These are phyloP conservation scores for Blastomyces percursus DNA, from an alignment of 2,329 filamentous ascomycete species.

Conservation along the genomic window DNA sequence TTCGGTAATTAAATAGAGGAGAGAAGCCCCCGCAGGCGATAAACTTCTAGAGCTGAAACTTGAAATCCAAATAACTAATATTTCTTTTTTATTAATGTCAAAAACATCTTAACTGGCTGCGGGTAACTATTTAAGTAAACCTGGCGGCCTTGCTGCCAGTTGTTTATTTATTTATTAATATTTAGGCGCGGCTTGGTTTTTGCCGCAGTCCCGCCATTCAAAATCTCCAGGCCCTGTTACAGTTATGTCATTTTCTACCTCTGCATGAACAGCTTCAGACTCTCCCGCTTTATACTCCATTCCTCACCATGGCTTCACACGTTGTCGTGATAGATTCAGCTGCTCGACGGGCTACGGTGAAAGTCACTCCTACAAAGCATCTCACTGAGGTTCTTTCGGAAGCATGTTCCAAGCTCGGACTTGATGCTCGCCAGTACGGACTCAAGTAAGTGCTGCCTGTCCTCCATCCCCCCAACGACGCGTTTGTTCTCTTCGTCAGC, in stretches of 20 bases:
- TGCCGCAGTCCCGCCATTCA: neutral
- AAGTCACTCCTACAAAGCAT: conserved; percentile 70
- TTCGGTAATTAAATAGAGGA: too few species aligned
- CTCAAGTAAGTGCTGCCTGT: conserved; percentile 54
- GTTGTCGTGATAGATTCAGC: conserved; percentile 79
- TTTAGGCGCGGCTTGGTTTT: neutral
- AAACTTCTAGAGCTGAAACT: too few species aligned
- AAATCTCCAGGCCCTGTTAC: neutral
- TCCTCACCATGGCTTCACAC: conserved; percentile 62
- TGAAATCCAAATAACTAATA: too few species aligned
- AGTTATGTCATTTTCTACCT: neutral
- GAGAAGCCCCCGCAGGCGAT: too few species aligned
- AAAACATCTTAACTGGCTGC: too few species aligned
- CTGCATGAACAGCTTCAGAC: neutral
- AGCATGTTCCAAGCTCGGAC: conserved; percentile 71
- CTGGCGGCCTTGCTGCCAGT: too few species aligned
- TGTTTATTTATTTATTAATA: too few species aligned
- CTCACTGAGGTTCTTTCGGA: conserved; percentile 78
- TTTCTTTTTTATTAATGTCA: too few species aligned
- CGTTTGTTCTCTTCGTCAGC: neutral
- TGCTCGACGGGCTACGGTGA: conserved; percentile 65
- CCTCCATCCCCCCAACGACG: neutral
- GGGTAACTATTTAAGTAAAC: too few species aligned
- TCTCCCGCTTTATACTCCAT: conserved; percentile 13
- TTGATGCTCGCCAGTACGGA: conserved; percentile 61